Percentiles rank a stretch among this genome's conserved stretches.
Conservation (phyloP, 768 basidiomycete species). For the Fomitopsis pulvina region DNA sequence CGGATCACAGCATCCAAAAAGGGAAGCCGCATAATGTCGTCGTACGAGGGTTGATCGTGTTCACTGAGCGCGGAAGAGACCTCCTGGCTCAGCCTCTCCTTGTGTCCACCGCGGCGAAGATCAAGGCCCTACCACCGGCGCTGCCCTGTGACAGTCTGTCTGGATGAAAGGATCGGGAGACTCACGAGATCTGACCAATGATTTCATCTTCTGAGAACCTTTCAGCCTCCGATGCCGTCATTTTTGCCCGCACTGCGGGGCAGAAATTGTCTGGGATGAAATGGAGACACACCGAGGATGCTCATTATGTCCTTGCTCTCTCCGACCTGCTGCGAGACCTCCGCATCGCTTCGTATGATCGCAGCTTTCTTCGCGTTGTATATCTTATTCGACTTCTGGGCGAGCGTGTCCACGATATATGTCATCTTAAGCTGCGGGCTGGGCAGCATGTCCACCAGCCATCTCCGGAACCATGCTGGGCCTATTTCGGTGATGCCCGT, state of each 20-base stretch:
- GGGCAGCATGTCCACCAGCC: slow-evolving; percentile 27
- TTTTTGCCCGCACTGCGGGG: slow-evolving; percentile 15
- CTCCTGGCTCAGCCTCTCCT: slow-evolving; percentile 19
- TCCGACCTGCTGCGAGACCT: slow-evolving; percentile 25
- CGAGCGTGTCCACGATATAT: slow-evolving; percentile 25
- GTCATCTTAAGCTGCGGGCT: slow-evolving; percentile 19
- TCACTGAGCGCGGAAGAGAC: slow-evolving; percentile 7
- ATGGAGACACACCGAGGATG: slow-evolving; percentile 30
- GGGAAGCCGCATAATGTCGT: slow-evolving; percentile 28
- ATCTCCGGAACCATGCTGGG: slow-evolving; percentile 22
- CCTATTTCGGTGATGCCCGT: not conserved
- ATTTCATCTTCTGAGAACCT: slow-evolving; percentile 9
- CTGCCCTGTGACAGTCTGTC: no score
- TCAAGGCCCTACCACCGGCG: slow-evolving; percentile 13
- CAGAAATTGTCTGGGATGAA: no score
- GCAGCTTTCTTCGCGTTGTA: slow-evolving; percentile 32
- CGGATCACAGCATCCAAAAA: slow-evolving; percentile 60
- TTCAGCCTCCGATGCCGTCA: slow-evolving; percentile 2
- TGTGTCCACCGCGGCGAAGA: slow-evolving; percentile 20
- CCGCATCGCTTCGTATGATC: slow-evolving; percentile 28
- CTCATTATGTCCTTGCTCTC: slow-evolving; percentile 42
- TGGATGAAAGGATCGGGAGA: no score
- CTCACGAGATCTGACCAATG: slow-evolving; percentile 11
- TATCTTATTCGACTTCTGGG: slow-evolving; percentile 29
- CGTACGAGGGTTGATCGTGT: slow-evolving; percentile 25